These are phyloP conservation scores for Niveomyces coronatus DNA, from an alignment of 2,329 filamentous ascomycete genomes.

Conservation along the genomic window DNA sequence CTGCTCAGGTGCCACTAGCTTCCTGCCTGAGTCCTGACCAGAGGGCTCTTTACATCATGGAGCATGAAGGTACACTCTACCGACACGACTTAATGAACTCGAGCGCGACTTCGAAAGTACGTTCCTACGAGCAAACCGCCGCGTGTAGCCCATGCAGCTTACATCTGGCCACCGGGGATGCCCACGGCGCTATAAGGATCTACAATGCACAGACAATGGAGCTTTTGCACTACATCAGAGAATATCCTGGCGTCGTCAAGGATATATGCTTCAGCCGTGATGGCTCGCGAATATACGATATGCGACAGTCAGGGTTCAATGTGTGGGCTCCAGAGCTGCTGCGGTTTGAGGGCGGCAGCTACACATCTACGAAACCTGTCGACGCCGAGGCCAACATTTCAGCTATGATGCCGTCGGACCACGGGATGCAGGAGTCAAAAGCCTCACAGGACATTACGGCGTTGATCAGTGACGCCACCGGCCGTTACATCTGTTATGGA, in stretches of 20 bases:
- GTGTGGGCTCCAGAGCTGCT: constrained; percentile 1
- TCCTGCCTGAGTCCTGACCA: constrained; percentile 1
- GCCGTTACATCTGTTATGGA: not conserved
- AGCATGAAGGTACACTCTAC: not conserved
- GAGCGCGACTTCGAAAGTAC: not conserved
- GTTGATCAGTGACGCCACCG: not conserved
- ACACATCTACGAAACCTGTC: not conserved
- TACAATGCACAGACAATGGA: constrained; percentile 2
- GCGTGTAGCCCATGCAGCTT: not conserved
- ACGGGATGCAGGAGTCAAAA: not conserved
- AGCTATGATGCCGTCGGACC: not conserved
- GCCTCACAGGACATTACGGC: not conserved
- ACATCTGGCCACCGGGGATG: not conserved
- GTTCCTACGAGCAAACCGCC: not conserved
- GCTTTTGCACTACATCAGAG: constrained; percentile 1
- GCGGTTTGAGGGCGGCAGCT: not conserved
- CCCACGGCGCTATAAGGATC: not conserved
- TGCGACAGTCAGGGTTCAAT: not conserved
- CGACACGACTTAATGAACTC: not conserved
- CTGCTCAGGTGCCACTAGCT: not conserved
- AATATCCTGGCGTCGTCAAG: not conserved
- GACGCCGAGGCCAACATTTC: not conserved
- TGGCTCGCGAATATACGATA: not conserved
- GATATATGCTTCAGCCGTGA: constrained; percentile 2
- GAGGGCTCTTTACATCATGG: not conserved